phyloP scores from a whole-genome alignment of 192 early-diverging fungal genomes.

The Helicostylum pulchrum region DNA sequence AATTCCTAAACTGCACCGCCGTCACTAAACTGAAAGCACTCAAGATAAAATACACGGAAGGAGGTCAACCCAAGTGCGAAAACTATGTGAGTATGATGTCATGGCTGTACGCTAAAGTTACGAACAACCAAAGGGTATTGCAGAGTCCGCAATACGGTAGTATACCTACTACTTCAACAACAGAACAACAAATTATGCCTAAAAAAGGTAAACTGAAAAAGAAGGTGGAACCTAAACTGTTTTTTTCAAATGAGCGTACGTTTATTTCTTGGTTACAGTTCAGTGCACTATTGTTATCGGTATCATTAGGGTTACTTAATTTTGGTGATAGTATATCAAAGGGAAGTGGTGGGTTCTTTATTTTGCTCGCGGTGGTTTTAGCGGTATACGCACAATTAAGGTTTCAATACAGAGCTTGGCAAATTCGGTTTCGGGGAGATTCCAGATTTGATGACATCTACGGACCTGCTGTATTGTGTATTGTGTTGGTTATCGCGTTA shows the following conservation, averaged over 20 bases:
- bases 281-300: slow-evolving; percentile 55
- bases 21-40: slow-evolving; percentile 1
- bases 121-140: neutral
- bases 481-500: slow-evolving; percentile 29
- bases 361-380: slow-evolving; percentile 23
- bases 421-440: slow-evolving; percentile 18
- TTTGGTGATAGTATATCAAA: slow-evolving; percentile 44
- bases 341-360: slow-evolving; percentile 25
- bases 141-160: neutral
- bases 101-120: neutral
- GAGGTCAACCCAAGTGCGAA: neutral
- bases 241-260: slow-evolving; percentile 89
- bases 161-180: too few species aligned
- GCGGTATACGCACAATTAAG: slow-evolving; percentile 27
- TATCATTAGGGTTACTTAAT: slow-evolving; percentile 64
- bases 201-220: neutral
- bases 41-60: neutral
- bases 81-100: neutral
- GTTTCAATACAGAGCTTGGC: slow-evolving; percentile 30
- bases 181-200: neutral
- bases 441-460: slow-evolving; percentile 29
- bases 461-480: slow-evolving; percentile 30
- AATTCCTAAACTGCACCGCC: neutral
- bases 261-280: slow-evolving; percentile 80
- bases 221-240: slow-evolving; percentile 60